Base-by-base conservation (phyloP, 108 stramenopile genomes). In the Cyclostephanos tholiformis region DNA sequence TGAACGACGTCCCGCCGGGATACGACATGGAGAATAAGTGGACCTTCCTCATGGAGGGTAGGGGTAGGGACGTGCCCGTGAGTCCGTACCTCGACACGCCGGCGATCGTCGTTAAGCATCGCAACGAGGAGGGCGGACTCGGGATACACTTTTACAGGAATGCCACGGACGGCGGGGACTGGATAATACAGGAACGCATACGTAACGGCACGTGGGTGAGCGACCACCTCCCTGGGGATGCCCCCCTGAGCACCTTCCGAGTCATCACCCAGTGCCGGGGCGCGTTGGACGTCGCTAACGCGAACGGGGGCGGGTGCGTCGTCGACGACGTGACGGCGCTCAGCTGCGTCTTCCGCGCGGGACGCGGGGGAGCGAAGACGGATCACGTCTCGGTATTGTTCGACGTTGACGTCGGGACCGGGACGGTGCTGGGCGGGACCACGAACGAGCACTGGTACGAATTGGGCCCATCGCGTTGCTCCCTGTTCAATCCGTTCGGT, bases 21-120 rank as follows among this genome's bases (percentile, higher is more conserved):
- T 97, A 97, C 67, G 78, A 91, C 19, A 92, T 95, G 91, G 98
- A 98, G 83, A 96, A 98, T 75, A 98, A 99, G 77, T 98, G 97
- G 97, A 96, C 96, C 38, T 99, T 98, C 74, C 75, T 99, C 13
- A 79, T 85, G 26, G 84, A 90, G 62, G 97, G 96, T 17, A 58
- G 78, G 8, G 80, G 82, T 63, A 72, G 72, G 4, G 93, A 89
- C 6, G 95, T 99, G 43, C 97, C 98, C 13, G 85, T 99, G 10
- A 92, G 93, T 16, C 99, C 99, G 0, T 95, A 79, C 68, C 72
- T 98, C 59, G 74, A 84, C n/a, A 65, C 78, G 11, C 91, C 95
- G 0, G 96, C 82, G 30, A 85, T 99, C 61, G 96, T 98, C 2
- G 91, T 97, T 48, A 99, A 99, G 77, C 95, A 98, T 77, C 90